Evolutionary conservation across 495 filamentous ascomycete genomes (phyloP), one percentile per base, ranked within the genome.

Genomic region (Pyrenopolyporus hunteri): DNA sequence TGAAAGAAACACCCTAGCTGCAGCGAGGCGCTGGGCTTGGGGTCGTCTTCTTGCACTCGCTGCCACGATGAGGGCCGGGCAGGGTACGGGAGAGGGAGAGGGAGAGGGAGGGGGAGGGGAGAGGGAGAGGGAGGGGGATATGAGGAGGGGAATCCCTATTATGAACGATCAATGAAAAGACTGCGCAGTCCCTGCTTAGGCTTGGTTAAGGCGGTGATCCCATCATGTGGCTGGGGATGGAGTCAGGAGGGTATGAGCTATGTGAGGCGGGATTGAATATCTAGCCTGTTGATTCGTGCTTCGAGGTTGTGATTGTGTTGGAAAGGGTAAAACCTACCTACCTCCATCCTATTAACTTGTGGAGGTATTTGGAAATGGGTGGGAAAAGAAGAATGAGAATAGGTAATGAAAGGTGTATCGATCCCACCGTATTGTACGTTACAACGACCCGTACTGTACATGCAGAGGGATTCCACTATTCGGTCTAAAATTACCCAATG

Each of bases 1-100:
- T 25, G 39, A 61, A 57, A 61, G 53, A 14, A 50, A 42, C 47
- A 59, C 57, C 44, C 63, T 66, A 66, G 57, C 51, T 61, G 57
- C 57, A 66, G 57, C 51, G 40, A 61, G 63, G 57, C 57, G 63
- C 46, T 46, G 32, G 26, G 33, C 39, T 43, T 52, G 32, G 33
- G 63, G 46, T 57, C 53, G 57, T 46, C 51, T 40, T 56, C 57
- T 61, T 52, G 51, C 63, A 37, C 55, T 52, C 37, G 35, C 19
- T 53, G 35, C 46, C 42, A 48, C 50, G 47, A 32, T 43, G 48
- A 28, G 32, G 35, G 47, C 14, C 25, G 32, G 55, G 43, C 28
- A 55, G 36, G 51, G 19, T 4, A 56, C 26, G 39, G 33, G 51
- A 35, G 14, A 16, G 28, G 37, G 32, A 46, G 16, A 28, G 10